These are phyloP conservation scores for Solanum sejunctum DNA, from an alignment of 257 asterid species.

Conservation along the genomic window DNA sequence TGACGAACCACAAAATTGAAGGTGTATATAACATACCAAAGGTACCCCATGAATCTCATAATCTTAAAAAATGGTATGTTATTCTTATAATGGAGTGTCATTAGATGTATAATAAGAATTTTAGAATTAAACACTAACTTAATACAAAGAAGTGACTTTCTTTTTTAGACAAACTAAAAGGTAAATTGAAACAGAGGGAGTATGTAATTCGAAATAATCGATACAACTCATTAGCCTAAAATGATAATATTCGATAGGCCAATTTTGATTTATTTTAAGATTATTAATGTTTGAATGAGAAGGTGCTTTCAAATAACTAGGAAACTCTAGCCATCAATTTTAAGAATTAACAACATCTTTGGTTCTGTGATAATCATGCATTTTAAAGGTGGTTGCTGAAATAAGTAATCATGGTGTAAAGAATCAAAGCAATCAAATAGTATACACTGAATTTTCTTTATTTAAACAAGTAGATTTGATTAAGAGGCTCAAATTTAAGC, in stretches of 20 bases:
- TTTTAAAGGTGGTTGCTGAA: not conserved
- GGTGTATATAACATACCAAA: not conserved
- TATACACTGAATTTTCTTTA: not conserved
- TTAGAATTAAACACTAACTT: not conserved
- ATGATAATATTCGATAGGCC: not conserved
- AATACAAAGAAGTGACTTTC: not conserved
- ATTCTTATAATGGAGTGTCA: not conserved
- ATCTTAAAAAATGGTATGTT: not conserved
- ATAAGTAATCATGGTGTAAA: not conserved
- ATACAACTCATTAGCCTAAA: not conserved
- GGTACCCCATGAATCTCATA: not conserved
- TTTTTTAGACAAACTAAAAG: not conserved
- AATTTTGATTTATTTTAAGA: not conserved
- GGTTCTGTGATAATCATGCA: not conserved
- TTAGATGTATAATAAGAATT: not conserved
- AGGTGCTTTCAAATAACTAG: not conserved
- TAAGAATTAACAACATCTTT: not conserved
- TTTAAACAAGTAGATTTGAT: not conserved
- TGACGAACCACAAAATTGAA: not conserved
- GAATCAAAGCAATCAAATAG: not conserved
- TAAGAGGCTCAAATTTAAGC: not conserved
- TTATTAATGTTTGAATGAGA: not conserved
- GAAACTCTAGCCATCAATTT: not conserved
- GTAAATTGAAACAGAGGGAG: not conserved
- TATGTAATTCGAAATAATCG: not conserved